Base-by-base conservation (phyloP, 106 monocot species). In the Xerophyta viscosa region DNA sequence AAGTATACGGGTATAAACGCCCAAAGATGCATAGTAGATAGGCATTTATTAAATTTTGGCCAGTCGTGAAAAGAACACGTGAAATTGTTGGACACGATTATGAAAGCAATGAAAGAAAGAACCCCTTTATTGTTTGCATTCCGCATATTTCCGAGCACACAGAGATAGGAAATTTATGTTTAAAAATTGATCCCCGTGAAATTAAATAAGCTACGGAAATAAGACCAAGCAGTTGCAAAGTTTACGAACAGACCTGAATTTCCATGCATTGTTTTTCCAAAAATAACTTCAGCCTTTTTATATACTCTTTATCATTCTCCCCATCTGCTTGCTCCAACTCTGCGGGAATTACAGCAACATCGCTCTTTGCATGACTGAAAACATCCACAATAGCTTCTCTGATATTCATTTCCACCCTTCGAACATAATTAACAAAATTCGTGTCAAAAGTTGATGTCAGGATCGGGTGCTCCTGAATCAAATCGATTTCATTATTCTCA, bases 211-310 rank as follows among this genome's bases (percentile, higher is more conserved):
- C n/a, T n/a, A n/a, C n/a, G n/a, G n/a, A n/a, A n/a, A n/a, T 33
- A 33, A 33, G 33, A 33, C 7, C 33, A 33, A n/a, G n/a, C n/a
- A n/a, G n/a, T 33, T 33, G 10, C 43, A 44, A 37, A 37, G 20
- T 19, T 20, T n/a, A 31, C 23, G 9, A 46, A 66, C 67, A 26
- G 42, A 98, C 98, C 98, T 98, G 89, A 79, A 98, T 86, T 57
- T 98, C 89, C 58, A 26, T 68, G 71, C 98, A 98, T 54, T 98
- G 98, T 59, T 75, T 90, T 50, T 86, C 82, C 24, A 90, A 57
- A 61, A 98, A 98, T 36, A 67, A 66, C 57, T 80, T 90, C 57
- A 90, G 44, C 37, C 98, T 64, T 62, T 74, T 79, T 20, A 90
- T 69, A 46, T 98, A 90, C 17, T 98, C 86, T 23, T 54, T 65